phyloP scores from a whole-genome alignment of 164 flowering plant genomes.

The Macadamia integrifolia region DNA sequence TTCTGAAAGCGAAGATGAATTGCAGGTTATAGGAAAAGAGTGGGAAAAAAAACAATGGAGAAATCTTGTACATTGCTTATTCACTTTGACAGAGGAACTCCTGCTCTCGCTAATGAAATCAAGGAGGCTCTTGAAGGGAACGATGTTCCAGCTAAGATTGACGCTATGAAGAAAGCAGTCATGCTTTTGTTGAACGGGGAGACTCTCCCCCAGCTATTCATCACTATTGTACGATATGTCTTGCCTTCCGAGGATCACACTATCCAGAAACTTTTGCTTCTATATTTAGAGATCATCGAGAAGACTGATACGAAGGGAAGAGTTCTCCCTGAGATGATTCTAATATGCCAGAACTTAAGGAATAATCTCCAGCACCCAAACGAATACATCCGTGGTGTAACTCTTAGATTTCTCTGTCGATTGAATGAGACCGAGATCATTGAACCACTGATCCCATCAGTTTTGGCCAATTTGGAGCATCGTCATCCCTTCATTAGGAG shows the following conservation, averaged over 20 bases:
- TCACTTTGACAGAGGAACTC: slow-evolving; percentile 76
- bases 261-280: slow-evolving; percentile 73
- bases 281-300: slow-evolving; percentile 81
- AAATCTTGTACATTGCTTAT: slow-evolving; percentile 56
- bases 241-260: slow-evolving; percentile 90
- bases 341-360: slow-evolving; percentile 85
- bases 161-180: slow-evolving; percentile 74
- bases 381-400: slow-evolving; percentile 89
- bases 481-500: slow-evolving; percentile 71
- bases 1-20: background rate
- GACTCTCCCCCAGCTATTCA: slow-evolving; percentile 74
- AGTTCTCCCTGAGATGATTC: slow-evolving; percentile 85
- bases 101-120: slow-evolving; percentile 79
- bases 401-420: slow-evolving; percentile 81
- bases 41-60: slow-evolving; percentile 40
- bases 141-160: slow-evolving; percentile 43
- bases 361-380: slow-evolving; percentile 89
- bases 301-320: slow-evolving; percentile 71
- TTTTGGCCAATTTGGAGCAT: slow-evolving; percentile 73
- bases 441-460: slow-evolving; percentile 39
- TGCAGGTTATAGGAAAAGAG: background rate
- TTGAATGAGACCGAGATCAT: slow-evolving; percentile 53
- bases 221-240: slow-evolving; percentile 75
- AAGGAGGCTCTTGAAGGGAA: slow-evolving; percentile 67
- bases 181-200: slow-evolving; percentile 78